phyloP scores from a whole-genome alignment of 2,329 filamentous ascomycete genomes.

The Leptographium lundbergii region DNA sequence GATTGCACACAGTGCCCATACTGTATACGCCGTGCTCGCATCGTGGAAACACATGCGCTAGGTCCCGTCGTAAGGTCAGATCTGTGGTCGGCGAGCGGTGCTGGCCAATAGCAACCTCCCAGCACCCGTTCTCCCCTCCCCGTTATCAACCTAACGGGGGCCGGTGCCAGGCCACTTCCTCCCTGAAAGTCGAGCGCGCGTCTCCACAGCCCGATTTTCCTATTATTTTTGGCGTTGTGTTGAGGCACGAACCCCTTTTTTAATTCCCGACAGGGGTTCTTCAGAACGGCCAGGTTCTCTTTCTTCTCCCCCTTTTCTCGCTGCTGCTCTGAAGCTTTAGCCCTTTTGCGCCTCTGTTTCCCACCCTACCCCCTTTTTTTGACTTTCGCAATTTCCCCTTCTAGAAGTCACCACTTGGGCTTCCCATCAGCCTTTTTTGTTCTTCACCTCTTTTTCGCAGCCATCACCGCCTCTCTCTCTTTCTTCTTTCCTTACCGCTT shows the following conservation, averaged over 20 bases:
- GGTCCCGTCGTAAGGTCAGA: background rate
- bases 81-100: background rate
- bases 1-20: background rate
- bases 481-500: constrained; percentile 1
- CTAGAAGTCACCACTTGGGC: constrained; percentile 9
- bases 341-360: constrained; percentile 4
- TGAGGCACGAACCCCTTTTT: constrained; percentile 12
- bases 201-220: background rate
- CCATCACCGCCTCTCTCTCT: constrained; percentile 3
- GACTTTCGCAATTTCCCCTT: constrained; percentile 13
- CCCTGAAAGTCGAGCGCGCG: background rate
- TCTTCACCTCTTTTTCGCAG: constrained; percentile 1
- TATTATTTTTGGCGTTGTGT: background rate
- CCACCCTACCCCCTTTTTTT: constrained; percentile 11
- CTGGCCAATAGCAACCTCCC: background rate
- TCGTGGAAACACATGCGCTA: background rate
- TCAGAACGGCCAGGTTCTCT: constrained; percentile 1
- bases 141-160: background rate
- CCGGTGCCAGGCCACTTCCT: background rate
- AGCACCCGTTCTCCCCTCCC: background rate
- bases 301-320: background rate
- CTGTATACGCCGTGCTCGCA: background rate
- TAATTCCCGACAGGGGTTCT: constrained; percentile 7
- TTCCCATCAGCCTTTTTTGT: constrained; percentile 4
- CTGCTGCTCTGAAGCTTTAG: constrained; percentile 2